Base-by-base conservation (phyloP, 805 yeast genomes). In the Sugiyamaella boreocaroliniensis region DNA sequence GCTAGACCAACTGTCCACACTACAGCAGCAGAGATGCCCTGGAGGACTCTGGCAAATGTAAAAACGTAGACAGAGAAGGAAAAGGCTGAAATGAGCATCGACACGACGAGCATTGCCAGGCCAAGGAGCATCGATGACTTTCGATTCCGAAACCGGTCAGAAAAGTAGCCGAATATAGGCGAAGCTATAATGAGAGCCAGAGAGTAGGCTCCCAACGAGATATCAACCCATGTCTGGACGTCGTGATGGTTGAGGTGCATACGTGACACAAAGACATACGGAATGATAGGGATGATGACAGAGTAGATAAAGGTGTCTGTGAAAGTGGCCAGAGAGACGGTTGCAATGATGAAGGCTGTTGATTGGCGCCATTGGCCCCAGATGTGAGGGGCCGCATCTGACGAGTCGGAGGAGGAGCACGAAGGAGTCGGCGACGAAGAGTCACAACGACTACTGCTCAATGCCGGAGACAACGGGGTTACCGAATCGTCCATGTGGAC, bases 1-100 rank as follows among this genome's bases (percentile, higher is more conserved):
- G 72, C 69, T 44, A 68, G 51, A 3, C 72, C 72, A 8, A 64
- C 68, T 1, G 65, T 59, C 72, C 72, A 68, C 18, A 67, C 69
- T 4, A 65, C 55, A 9, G 64, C 67, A 14, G 60, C 69, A 15
- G 71, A 61, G 7, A 64, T 40, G 8, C 72, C 72, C 47, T 68
- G 72, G 16, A 68, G 46, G 8, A 63, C 40, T 15, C 72, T 60
- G 22, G 70, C 71, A 20, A 62, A 50, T 34, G 61, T 54, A 49
- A 61, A 66, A 29, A 64, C 46, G 44, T 59, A 60, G n/a, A 61
- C 49, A 6, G 54, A 49, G n/a, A 48, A 54, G n/a, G 68, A 56
- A 42, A 67, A 56, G 40, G 62, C 57, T 6, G 66, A 56, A 41
- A 68, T 52, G n/a, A 61, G 46, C 0, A 71, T 67, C 4, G 71